A percentile compares a stretch with the other conserved stretches of the same genome.
Evolutionary conservation across 106 monocot genomes (phyloP).

Genomic region (Dioscorea alata): DNA sequence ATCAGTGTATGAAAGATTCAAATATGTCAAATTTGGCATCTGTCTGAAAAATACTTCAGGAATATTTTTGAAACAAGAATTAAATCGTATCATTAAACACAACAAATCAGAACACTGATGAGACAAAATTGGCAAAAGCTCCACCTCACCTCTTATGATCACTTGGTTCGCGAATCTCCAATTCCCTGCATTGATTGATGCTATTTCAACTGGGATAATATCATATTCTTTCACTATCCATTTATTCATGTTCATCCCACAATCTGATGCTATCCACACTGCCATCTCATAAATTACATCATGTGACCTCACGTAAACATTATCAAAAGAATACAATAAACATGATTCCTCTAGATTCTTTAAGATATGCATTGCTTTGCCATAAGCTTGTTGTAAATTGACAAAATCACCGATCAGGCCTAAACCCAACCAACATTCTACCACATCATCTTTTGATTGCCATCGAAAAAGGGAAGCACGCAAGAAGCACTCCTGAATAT

Average conservation of each 20-base stretch:
- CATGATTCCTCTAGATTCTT: neutral
- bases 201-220: neutral
- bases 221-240: neutral
- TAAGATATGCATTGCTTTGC: neutral
- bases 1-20: conserved; percentile 12
- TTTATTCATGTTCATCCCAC: conserved; percentile 1
- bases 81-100: conserved; percentile 3
- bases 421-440: conserved; percentile 21
- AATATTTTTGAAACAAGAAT: neutral
- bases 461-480: conserved; percentile 7
- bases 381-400: neutral
- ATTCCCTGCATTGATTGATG: neutral
- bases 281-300: conserved; percentile 5
- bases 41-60: neutral
- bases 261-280: conserved; percentile 17
- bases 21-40: neutral
- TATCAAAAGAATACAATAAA: conserved; percentile 1
- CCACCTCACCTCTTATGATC: neutral
- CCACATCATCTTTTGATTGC: conserved; percentile 2
- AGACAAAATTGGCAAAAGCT: neutral
- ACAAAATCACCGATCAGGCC: conserved; percentile 2
- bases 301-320: conserved; percentile 13
- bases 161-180: neutral
- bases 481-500: conserved; percentile 17
- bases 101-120: neutral